These are phyloP conservation scores for Diversispora eburnea DNA, from an alignment of 192 early-diverging fungal species.

Conservation along the genomic window DNA sequence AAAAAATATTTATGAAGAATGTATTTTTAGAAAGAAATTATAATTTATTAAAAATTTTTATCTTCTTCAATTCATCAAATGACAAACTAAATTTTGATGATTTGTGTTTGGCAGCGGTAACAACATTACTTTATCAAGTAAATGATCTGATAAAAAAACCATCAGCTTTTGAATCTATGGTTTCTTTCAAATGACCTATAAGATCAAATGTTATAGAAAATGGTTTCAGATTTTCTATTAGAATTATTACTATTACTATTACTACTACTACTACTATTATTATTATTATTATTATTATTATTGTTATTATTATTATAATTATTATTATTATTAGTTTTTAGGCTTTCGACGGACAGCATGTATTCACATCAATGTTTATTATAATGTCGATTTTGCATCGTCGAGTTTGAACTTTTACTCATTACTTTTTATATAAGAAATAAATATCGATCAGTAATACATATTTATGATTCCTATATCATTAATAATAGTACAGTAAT, in stretches of 20 bases:
- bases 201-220: conserved; percentile 13
- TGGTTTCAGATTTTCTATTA: background rate
- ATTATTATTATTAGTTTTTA: background rate
- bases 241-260: background rate
- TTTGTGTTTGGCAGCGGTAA: background rate
- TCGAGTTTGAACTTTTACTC: background rate
- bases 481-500: background rate
- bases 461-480: background rate
- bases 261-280: background rate
- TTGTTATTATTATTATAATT: background rate
- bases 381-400: background rate
- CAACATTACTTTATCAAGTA: conserved; percentile 2
- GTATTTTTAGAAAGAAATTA: background rate
- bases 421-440: background rate
- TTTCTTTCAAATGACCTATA: conserved; percentile 4
- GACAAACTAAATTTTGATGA: background rate
- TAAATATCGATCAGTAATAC: background rate
- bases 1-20: background rate
- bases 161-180: background rate
- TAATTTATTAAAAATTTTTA: background rate
- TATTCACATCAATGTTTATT: background rate
- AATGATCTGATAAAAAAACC: background rate
- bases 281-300: background rate
- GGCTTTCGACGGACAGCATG: conserved; percentile 7
- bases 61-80: conserved; percentile 12